Conservation (phyloP, 2,329 filamentous ascomycete species). For the Dactylellina parvicollis region DNA sequence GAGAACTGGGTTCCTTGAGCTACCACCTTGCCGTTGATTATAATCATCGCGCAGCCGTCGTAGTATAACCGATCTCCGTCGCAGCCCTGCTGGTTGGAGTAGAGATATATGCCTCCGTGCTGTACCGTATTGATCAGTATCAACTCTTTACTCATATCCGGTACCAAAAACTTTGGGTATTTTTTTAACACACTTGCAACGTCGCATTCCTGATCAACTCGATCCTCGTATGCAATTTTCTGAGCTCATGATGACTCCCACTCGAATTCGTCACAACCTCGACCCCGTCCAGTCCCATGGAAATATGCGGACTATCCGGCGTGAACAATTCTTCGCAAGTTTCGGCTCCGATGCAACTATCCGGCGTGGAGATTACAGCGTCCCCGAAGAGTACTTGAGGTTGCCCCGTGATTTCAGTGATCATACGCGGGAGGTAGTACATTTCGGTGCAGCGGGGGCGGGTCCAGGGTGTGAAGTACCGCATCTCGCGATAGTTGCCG, state of each 20-base stretch:
- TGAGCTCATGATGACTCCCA: constrained; percentile 74
- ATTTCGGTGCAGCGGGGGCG: constrained; percentile 70
- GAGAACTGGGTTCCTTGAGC: constrained; percentile 75
- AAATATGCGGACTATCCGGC: constrained; percentile 68
- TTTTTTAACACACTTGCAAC: constrained; percentile 63
- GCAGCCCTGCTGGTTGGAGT: constrained; percentile 71
- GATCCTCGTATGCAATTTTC: constrained; percentile 73
- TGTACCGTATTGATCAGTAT: no score
- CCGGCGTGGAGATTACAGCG: constrained; percentile 70
- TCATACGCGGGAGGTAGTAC: constrained; percentile 71
- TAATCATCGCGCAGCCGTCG: constrained; percentile 72
- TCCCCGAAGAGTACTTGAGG: constrained; percentile 74
- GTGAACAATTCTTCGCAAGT: constrained; percentile 77
- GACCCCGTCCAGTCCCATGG: constrained; percentile 74
- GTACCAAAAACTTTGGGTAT: not conserved
- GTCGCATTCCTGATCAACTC: constrained; percentile 75
- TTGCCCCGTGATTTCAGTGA: constrained; percentile 69
- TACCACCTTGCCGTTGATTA: constrained; percentile 71
- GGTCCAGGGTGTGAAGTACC: constrained; percentile 73
- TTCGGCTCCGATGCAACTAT: constrained; percentile 72
- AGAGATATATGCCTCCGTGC: constrained; percentile 66
- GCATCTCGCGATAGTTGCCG: constrained; percentile 72
- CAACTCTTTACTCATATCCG: constrained; percentile 51
- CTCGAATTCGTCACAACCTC: constrained; percentile 78
- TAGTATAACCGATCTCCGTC: constrained; percentile 72